These are phyloP conservation scores for Leccinum pachyderme DNA, from an alignment of 1,284 basidiomycete genomes.

Conservation along the genomic window DNA sequence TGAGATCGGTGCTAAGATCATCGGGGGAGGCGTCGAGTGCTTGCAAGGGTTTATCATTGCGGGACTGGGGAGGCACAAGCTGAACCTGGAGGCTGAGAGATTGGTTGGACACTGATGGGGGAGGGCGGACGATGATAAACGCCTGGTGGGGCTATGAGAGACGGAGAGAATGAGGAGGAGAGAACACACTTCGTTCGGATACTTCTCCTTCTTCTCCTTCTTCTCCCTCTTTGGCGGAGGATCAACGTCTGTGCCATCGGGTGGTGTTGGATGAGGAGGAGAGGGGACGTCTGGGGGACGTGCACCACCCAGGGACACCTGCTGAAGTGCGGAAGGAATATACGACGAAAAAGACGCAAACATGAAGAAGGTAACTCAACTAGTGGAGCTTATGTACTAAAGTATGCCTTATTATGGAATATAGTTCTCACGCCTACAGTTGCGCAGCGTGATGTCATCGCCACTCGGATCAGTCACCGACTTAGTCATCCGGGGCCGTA, in stretches of 20 bases:
- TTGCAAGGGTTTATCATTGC: conserved; percentile 36
- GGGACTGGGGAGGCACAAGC: conserved; percentile 71
- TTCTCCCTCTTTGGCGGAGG: conserved; percentile 35
- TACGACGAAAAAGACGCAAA: conserved; percentile 62
- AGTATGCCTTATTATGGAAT: conserved; percentile 4
- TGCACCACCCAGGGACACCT: conserved; percentile 8
- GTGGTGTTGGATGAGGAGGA: conserved; percentile 14
- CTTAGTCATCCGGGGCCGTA: background rate
- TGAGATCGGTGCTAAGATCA: conserved; percentile 24
- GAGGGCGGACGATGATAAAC: conserved; percentile 83
- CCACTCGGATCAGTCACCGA: conserved; percentile 4
- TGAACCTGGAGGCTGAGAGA: conserved; percentile 93
- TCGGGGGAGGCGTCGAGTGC: conserved; percentile 37
- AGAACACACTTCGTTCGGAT: conserved; percentile 51
- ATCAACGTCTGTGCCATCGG: conserved; percentile 11
- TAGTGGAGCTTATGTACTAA: conserved; percentile 19
- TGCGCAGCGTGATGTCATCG: conserved; percentile 9
- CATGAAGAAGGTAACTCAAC: conserved; percentile 39
- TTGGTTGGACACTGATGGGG: conserved; percentile 80
- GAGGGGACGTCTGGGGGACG: conserved; percentile 23
- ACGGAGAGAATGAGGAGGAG: conserved; percentile 3
- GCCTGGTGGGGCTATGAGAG: conserved; percentile 48
- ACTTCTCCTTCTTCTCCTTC: conserved; percentile 53
- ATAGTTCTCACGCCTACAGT: conserved; percentile 6
- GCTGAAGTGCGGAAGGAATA: conserved; percentile 54